phyloP scores from a whole-genome alignment of 208 protist species.

The Leptomonas pyrrhocoris region DNA sequence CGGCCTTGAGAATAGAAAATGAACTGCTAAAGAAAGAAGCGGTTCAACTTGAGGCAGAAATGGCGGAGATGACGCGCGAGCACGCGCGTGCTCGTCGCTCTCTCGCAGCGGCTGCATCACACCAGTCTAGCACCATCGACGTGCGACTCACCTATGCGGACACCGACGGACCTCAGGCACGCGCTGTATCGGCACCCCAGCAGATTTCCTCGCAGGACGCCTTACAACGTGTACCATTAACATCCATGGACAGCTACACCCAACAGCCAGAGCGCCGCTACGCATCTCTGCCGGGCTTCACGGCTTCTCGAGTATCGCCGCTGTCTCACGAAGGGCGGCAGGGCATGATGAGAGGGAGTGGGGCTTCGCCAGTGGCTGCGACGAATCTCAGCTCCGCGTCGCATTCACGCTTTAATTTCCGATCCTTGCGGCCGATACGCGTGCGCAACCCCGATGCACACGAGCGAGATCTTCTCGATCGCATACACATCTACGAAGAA shows the following conservation, averaged over 20 bases:
- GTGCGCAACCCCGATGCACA: slow-evolving; percentile 65
- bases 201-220: neutral
- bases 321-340: slow-evolving; percentile 21
- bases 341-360: neutral
- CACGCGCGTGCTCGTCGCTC: slow-evolving; percentile 17
- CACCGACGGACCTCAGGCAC: neutral
- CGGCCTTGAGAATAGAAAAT: slow-evolving; percentile 35
- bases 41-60: slow-evolving; percentile 48
- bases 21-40: slow-evolving; percentile 42
- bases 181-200: slow-evolving; percentile 13
- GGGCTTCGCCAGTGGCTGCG: neutral
- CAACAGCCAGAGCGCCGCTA: slow-evolving; percentile 11
- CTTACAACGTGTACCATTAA: neutral
- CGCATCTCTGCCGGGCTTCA: neutral
- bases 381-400: neutral
- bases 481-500: slow-evolving; percentile 59
- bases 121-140: neutral
- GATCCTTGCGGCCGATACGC: slow-evolving; percentile 51
- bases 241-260: neutral
- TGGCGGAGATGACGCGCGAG: slow-evolving; percentile 44
- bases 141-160: slow-evolving; percentile 1
- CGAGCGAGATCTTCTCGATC: slow-evolving; percentile 62
- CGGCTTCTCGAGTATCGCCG: slow-evolving; percentile 21
- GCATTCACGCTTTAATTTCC: slow-evolving; percentile 37
- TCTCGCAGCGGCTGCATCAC: slow-evolving; percentile 12